Evolutionary conservation across 257 asterid species (phyloP).

Genomic region (Solanum lycopersicoides): DNA sequence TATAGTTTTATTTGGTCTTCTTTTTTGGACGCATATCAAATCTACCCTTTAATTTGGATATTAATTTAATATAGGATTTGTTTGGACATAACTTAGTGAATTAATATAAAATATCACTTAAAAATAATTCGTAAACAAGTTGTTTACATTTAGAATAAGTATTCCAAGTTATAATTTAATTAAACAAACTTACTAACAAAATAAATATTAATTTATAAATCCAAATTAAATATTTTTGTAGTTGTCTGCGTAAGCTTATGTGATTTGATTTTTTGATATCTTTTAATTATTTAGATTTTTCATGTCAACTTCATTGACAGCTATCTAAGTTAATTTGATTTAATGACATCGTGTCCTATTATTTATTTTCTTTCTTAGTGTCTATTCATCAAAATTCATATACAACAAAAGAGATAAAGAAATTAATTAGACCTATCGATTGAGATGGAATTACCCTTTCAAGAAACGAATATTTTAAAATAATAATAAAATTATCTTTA

Average conservation of each 20-base stretch:
- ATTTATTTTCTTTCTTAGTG: not conserved
- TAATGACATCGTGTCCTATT: not conserved
- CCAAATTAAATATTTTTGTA: not conserved
- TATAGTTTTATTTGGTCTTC: not conserved
- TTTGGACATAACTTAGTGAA: not conserved
- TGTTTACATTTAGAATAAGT: not conserved
- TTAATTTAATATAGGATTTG: not conserved
- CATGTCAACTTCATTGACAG: not conserved
- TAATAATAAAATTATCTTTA: not conserved
- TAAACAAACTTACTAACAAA: not conserved
- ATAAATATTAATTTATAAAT: not conserved
- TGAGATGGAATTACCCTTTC: not conserved
- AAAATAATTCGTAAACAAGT: not conserved
- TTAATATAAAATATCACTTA: not conserved
- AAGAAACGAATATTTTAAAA: not conserved
- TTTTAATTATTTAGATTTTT: not conserved
- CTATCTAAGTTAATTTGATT: not conserved
- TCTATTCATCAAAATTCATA: not conserved
- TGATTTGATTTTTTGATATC: not conserved
- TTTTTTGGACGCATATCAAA: not conserved
- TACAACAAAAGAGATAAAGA: not conserved
- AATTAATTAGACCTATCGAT: not conserved
- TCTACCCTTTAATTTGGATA: not conserved
- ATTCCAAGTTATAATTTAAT: not conserved
- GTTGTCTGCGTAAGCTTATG: not conserved